phyloP scores from a whole-genome alignment of 345 rosid genomes.

The Chamaenerion angustifolium region DNA sequence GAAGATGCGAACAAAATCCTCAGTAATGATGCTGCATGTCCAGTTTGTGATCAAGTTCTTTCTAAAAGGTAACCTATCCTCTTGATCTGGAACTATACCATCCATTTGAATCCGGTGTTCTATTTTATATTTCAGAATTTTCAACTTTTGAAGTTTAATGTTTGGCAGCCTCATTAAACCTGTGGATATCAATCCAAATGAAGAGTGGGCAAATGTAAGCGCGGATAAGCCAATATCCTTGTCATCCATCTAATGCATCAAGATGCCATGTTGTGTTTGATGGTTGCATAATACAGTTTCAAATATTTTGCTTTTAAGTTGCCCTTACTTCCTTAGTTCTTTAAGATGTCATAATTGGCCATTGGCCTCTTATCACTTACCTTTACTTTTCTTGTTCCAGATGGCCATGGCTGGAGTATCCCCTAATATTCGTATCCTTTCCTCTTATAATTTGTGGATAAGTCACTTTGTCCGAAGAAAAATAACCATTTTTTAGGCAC shows the following conservation, averaged over 20 bases:
- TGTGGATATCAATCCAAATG: constrained; percentile 82
- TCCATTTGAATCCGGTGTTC: background rate
- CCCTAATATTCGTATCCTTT: constrained; percentile 85
- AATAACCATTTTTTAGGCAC: background rate
- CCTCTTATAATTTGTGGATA: background rate
- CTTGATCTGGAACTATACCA: background rate
- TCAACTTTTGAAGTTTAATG: constrained; percentile 12
- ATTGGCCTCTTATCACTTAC: constrained; percentile 5
- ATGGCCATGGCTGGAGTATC: constrained; percentile 92
- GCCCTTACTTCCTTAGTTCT: constrained; percentile 8
- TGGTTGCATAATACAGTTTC: background rate
- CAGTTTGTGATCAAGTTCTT: constrained; percentile 89
- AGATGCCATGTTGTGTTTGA: background rate
- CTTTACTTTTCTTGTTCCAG: constrained; percentile 24
- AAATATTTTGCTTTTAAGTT: background rate
- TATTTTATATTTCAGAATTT: constrained; percentile 5
- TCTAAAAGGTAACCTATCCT: constrained; percentile 54
- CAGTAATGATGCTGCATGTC: constrained; percentile 78
- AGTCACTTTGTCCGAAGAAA: background rate
- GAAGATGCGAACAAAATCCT: constrained; percentile 92
- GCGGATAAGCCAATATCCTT: constrained; percentile 1
- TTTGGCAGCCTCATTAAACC: constrained; percentile 71
- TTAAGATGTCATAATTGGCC: background rate
- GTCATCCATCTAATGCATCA: background rate
- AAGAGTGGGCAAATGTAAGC: constrained; percentile 96